Percentiles rank a stretch among this genome's conserved stretches.
Conservation (phyloP, 192 early-diverging fungal genomes). For the Mortierella antarctica region DNA sequence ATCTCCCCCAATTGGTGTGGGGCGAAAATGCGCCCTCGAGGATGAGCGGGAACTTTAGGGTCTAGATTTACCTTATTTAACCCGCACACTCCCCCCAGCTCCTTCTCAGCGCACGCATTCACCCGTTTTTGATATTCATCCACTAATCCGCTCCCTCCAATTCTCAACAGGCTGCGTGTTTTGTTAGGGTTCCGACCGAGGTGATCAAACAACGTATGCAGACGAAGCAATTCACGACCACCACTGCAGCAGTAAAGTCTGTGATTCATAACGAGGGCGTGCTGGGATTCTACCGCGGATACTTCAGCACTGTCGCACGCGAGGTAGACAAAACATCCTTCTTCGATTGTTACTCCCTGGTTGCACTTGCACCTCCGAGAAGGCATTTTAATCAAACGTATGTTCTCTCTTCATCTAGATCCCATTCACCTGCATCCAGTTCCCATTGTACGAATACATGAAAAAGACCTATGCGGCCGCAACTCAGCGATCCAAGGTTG, state of each 20-base stretch:
- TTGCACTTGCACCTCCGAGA: background rate
- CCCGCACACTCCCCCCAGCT: conserved; percentile 1
- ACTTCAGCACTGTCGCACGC: conserved; percentile 89
- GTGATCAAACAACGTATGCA: conserved; percentile 98
- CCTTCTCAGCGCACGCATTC: background rate
- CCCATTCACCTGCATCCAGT: conserved; percentile 97
- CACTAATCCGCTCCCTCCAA: background rate
- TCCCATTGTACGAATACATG: conserved; percentile 93
- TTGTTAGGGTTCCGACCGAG: conserved; percentile 95
- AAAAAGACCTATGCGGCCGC: conserved; percentile 70
- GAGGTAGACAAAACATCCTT: conserved; percentile 63
- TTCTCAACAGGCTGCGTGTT: conserved; percentile 77
- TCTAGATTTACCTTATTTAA: background rate
- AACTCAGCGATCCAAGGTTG: conserved; percentile 56
- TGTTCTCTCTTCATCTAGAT: conserved; percentile 59
- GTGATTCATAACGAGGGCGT: conserved; percentile 79
- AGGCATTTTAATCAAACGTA: conserved; percentile 2
- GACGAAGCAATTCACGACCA: conserved; percentile 76
- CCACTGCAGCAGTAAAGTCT: conserved; percentile 68
- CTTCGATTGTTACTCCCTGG: background rate
- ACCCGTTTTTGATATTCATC: background rate
- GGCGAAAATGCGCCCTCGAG: background rate
- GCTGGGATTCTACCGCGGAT: conserved; percentile 93
- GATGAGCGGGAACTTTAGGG: conserved; percentile 18
- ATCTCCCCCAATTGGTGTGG: background rate